Evolutionary conservation across 2,329 filamentous ascomycete genomes (phyloP).

Genomic region (Stemphylium vesicarium): DNA sequence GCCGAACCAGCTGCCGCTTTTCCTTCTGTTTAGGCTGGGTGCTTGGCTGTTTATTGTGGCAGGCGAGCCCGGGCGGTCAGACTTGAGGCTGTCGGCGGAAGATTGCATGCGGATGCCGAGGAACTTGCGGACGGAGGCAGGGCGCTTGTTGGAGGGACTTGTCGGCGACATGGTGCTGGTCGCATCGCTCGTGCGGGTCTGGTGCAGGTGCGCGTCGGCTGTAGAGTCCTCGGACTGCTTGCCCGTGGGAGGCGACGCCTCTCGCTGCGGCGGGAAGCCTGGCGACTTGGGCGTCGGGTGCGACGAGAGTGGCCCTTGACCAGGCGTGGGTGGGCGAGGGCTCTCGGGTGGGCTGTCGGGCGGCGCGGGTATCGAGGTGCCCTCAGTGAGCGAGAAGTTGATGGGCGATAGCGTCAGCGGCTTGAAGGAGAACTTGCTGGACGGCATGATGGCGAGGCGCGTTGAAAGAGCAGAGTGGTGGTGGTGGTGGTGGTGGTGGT

Average conservation of each 20-base stretch:
- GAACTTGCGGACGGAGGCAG: slow-evolving; percentile 51
- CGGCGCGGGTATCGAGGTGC: slow-evolving; percentile 51
- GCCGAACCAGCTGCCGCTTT: slow-evolving; percentile 51
- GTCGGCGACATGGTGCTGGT: slow-evolving; percentile 40
- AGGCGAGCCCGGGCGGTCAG: slow-evolving; percentile 46
- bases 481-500: background rate
- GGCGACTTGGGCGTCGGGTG: slow-evolving; percentile 49
- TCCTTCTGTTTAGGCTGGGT: slow-evolving; percentile 42
- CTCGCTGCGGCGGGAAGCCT: slow-evolving; percentile 30
- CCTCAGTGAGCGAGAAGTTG: slow-evolving; percentile 52
- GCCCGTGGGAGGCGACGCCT: slow-evolving; percentile 22
- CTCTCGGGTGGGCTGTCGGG: slow-evolving; percentile 49
- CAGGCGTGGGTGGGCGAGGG: slow-evolving; percentile 48
- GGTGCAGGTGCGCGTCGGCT: slow-evolving; percentile 21
- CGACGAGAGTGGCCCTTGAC: slow-evolving; percentile 49
- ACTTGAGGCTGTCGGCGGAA: slow-evolving; percentile 45
- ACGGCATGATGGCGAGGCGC: slow-evolving; percentile 31
- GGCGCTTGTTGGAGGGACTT: slow-evolving; percentile 42
- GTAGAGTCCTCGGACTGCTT: slow-evolving; percentile 27
- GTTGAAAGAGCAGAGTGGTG: slow-evolving; percentile 1
- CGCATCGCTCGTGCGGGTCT: slow-evolving; percentile 39
- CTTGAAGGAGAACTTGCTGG: slow-evolving; percentile 39
- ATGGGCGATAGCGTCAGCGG: slow-evolving; percentile 47
- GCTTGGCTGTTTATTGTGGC: slow-evolving; percentile 42
- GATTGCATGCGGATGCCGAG: slow-evolving; percentile 48